These are phyloP conservation scores for Diaporthe velutina DNA, from an alignment of 2,329 filamentous ascomycete species.

Conservation along the genomic window DNA sequence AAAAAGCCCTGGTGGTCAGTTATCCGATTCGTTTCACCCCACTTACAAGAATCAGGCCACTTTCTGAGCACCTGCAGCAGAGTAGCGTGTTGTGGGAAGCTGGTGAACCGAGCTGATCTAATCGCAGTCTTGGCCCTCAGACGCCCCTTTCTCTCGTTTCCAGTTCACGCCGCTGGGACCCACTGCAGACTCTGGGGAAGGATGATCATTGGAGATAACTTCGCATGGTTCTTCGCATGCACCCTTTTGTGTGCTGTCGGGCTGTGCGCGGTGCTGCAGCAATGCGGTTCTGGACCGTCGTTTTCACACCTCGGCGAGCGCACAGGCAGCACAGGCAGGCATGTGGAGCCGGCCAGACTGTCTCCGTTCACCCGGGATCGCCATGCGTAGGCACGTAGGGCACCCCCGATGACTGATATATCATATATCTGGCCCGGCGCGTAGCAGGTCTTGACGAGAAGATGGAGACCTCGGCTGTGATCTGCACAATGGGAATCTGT, in stretches of 20 bases:
- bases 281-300: neutral
- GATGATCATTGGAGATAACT: slow-evolving; percentile 7
- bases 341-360: neutral
- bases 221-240: neutral
- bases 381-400: neutral
- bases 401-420: slow-evolving; percentile 2
- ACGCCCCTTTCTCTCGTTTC: neutral
- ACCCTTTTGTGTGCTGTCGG: neutral
- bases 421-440: neutral
- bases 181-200: slow-evolving; percentile 9
- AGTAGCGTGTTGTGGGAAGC: slow-evolving; percentile 26
- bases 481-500: neutral
- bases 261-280: neutral
- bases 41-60: slow-evolving; percentile 36
- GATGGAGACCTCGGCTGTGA: neutral
- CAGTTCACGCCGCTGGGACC: neutral
- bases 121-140: slow-evolving; percentile 1
- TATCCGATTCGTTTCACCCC: slow-evolving; percentile 2
- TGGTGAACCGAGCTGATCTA: slow-evolving; percentile 16
- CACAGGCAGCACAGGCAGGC: neutral
- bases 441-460: slow-evolving; percentile 12
- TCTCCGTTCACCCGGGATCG: slow-evolving; percentile 7
- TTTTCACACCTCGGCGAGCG: neutral
- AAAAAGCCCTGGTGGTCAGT: neutral
- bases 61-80: slow-evolving; percentile 35